Evolutionary conservation across 73 alveolate species (phyloP).

Genomic region (Durusdinium trenchii): DNA sequence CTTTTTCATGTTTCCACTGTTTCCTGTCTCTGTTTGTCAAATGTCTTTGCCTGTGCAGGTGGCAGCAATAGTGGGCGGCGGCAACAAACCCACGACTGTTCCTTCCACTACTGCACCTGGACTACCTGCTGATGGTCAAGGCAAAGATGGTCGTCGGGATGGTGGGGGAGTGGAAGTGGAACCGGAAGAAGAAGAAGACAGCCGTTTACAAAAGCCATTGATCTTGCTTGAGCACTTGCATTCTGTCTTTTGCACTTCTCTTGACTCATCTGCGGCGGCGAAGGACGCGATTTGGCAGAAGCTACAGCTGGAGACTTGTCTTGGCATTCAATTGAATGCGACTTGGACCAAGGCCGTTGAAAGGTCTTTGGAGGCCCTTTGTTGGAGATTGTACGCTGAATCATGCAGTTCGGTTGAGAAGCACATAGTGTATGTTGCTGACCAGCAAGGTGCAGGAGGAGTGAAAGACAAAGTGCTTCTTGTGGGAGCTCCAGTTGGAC

Average conservation of each 20-base stretch:
- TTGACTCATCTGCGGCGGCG: not conserved
- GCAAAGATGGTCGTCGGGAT: too few species aligned
- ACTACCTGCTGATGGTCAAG: too few species aligned
- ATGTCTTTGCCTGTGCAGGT: too few species aligned
- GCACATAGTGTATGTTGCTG: not conserved
- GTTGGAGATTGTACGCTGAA: not conserved
- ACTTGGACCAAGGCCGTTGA: not conserved
- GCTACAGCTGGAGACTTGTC: not conserved
- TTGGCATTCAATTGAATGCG: not conserved
- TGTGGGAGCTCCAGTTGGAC: not conserved
- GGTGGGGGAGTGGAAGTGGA: too few species aligned
- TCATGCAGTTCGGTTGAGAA: not conserved
- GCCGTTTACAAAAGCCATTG: slow-evolving; percentile 28
- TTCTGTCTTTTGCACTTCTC: not conserved
- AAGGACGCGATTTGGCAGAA: not conserved
- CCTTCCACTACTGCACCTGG: too few species aligned
- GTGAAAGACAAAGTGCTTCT: slow-evolving; percentile 4
- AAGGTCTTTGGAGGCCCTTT: not conserved
- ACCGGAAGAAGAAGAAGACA: too few species aligned
- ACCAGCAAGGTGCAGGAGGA: not conserved
- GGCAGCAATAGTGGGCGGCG: too few species aligned
- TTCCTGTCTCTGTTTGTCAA: too few species aligned
- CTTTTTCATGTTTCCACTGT: too few species aligned
- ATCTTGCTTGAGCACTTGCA: not conserved
- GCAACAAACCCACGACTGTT: too few species aligned